phyloP scores from a whole-genome alignment of 192 early-diverging fungal genomes.

The Umbelopsis ramanniana region DNA sequence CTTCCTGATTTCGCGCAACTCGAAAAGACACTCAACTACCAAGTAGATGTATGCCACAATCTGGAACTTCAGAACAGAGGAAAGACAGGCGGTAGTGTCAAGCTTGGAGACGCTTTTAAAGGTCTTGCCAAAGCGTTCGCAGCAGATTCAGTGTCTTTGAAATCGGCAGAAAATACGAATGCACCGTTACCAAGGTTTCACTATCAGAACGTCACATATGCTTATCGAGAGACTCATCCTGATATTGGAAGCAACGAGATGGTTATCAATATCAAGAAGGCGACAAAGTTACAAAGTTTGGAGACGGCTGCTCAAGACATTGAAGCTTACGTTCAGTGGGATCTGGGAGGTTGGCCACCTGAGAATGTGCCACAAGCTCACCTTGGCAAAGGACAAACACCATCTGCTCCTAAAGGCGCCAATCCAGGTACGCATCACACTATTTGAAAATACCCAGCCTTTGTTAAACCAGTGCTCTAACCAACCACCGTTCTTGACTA shows the following conservation, averaged over 20 bases:
- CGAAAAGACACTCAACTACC: conserved; percentile 33
- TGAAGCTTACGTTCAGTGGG: conserved; percentile 70
- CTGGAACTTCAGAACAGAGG: conserved; percentile 34
- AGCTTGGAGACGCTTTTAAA: conserved; percentile 46
- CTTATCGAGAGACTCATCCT: conserved; percentile 45
- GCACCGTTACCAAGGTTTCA: conserved; percentile 50
- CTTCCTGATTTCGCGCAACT: conserved; percentile 21
- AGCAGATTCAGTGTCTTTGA: conserved; percentile 57
- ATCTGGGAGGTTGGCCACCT: conserved; percentile 74
- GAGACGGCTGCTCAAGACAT: conserved; percentile 60
- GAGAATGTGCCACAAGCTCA: conserved; percentile 53
- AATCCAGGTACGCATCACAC: conserved; percentile 53
- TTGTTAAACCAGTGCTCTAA: background rate
- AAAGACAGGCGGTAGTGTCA: background rate
- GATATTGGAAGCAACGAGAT: conserved; percentile 71
- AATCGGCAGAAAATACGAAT: conserved; percentile 40
- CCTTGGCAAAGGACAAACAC: conserved; percentile 69
- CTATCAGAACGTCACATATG: conserved; percentile 61
- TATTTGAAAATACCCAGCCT: background rate
- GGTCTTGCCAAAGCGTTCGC: conserved; percentile 61
- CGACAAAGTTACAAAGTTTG: conserved; percentile 55
- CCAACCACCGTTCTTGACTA: conserved; percentile 21
- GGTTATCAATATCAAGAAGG: conserved; percentile 63
- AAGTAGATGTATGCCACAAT: conserved; percentile 40
- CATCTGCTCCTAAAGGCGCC: conserved; percentile 43